Base-by-base conservation (phyloP, 2,329 filamentous ascomycete genomes). In the Pseudodiploospora longispora region DNA sequence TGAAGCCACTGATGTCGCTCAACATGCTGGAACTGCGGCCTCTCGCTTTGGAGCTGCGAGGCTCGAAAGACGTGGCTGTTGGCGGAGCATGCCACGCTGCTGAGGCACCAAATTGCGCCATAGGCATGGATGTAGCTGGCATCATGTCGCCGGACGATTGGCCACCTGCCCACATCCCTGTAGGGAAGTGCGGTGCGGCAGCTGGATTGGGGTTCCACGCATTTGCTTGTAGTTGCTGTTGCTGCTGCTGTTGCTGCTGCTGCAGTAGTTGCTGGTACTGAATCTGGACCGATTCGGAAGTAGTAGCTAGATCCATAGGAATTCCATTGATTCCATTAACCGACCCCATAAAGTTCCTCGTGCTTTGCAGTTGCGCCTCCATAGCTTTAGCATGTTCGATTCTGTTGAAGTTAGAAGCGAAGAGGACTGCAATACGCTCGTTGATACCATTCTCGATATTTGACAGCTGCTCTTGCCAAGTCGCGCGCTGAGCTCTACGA, bases 1-100 rank as follows among this genome's bases (percentile, higher is more conserved):
- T 83, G 53, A 83, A 81, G 19, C 79, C 78, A n/a, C 78, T 82
- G 3, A 83, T 67, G 53, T 82, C 75, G 55, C 78, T 82, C 3
- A 83, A 72, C 80, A 83, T 83, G 46, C 77, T 82, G 7, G 77
- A 82, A 30, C 78, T 82, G 40, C 80, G 74, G 27, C 77, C 78
- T 37, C 79, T 65, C 30, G 67, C 65, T 58, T 70, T 72, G 50
- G 51, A 57, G 48, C 50, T 61, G 52, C 54, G 62, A 9, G 63
- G 55, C 43, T 67, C 55, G 42, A 58, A 61, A 29, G 64, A 50
- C 5, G 62, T 56, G 9, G 64, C 61, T 34, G 67, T 68, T 2
- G 66, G 60, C 10, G 67, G 62, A 8, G 63, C 63, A 30, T 67
- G 56, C 55, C 66, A 59, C 33, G 59, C 40, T 3, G 63, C 52